Percentiles rank a stretch among this genome's conserved stretches.
phyloP scores from a whole-genome alignment of 148 eudicot species.

The Heliamphora exappendiculata region DNA sequence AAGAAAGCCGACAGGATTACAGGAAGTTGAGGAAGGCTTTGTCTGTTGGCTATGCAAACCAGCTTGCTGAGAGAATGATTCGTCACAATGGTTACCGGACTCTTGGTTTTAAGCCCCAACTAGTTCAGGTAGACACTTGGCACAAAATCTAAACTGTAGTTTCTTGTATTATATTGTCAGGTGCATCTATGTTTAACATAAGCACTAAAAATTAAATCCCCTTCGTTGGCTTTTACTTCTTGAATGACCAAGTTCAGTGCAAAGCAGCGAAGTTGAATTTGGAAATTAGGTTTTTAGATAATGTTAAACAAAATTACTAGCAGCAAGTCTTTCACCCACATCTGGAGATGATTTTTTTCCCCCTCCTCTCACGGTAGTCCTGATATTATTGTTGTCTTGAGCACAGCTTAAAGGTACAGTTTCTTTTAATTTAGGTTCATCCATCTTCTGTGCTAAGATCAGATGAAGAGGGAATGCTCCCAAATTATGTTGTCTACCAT shows the following conservation, averaged over 20 bases:
- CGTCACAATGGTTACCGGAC: constrained; percentile 92
- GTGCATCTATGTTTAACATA: background rate
- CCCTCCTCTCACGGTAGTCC: too few species aligned
- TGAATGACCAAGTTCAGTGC: background rate
- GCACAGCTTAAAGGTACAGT: background rate
- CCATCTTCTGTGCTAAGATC: constrained; percentile 82
- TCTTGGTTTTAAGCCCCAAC: constrained; percentile 79
- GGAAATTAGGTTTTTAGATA: background rate
- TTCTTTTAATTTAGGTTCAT: constrained; percentile 43
- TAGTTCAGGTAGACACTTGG: constrained; percentile 56
- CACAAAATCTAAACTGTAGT: background rate
- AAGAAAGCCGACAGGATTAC: constrained; percentile 49
- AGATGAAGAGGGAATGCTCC: constrained; percentile 94
- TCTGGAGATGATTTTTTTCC: background rate
- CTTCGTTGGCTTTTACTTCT: background rate
- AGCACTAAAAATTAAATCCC: background rate
- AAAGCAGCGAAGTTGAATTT: constrained; percentile 6
- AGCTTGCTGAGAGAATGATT: constrained; percentile 88
- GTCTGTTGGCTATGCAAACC: constrained; percentile 80
- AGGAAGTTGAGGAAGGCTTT: constrained; percentile 76
- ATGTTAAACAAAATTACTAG: background rate
- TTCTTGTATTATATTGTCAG: background rate
- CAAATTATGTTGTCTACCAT: constrained; percentile 86
- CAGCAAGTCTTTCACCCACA: background rate
- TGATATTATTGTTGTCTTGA: background rate